Percentiles rank a stretch among this genome's conserved stretches.
Conservation (phyloP, 192 early-diverging fungal genomes). For the Spinellus fusiger region DNA sequence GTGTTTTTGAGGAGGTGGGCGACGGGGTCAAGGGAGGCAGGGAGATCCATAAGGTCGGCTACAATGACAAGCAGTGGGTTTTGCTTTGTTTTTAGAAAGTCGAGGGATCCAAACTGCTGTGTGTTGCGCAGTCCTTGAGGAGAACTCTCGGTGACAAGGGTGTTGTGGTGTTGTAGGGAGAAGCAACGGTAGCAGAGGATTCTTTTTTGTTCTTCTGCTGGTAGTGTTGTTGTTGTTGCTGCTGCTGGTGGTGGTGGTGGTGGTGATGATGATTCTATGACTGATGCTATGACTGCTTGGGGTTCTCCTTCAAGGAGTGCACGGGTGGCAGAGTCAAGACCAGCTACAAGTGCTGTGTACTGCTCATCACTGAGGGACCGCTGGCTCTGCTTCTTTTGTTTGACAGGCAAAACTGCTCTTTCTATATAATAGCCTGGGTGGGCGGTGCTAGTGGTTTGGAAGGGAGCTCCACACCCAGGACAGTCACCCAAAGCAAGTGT, state of each 20-base stretch:
- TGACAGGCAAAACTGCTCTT: conserved; percentile 13
- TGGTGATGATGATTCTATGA: too few relatives aligned
- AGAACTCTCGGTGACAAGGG: conserved; percentile 4
- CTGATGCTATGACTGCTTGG: too few relatives aligned
- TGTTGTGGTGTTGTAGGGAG: conserved; percentile 50
- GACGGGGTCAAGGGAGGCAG: conserved; percentile 48
- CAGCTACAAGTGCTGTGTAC: conserved; percentile 26
- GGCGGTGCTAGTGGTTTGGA: conserved; percentile 39
- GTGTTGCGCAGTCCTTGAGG: conserved; percentile 33
- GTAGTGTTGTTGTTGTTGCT: not conserved
- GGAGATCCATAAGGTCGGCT: conserved; percentile 65
- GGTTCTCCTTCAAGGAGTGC: conserved; percentile 20
- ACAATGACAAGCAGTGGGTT: conserved; percentile 52
- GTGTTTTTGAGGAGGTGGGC: conserved; percentile 37
- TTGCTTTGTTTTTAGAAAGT: conserved; percentile 48
- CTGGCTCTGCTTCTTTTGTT: not conserved
- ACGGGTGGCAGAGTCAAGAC: conserved; percentile 36
- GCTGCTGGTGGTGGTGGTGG: too few relatives aligned
- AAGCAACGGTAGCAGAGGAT: conserved; percentile 67
- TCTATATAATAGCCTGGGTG: conserved; percentile 50
- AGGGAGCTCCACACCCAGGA: conserved; percentile 63
- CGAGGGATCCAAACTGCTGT: conserved; percentile 42
- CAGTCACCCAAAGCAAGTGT: conserved; percentile 32
- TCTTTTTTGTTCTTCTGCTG: conserved; percentile 12
- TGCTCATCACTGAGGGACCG: conserved; percentile 38